Percentiles rank a stretch among this genome's conserved stretches.
phyloP scores from a whole-genome alignment of 2,329 filamentous ascomycete species.

The Aspergillus sclerotialis region DNA sequence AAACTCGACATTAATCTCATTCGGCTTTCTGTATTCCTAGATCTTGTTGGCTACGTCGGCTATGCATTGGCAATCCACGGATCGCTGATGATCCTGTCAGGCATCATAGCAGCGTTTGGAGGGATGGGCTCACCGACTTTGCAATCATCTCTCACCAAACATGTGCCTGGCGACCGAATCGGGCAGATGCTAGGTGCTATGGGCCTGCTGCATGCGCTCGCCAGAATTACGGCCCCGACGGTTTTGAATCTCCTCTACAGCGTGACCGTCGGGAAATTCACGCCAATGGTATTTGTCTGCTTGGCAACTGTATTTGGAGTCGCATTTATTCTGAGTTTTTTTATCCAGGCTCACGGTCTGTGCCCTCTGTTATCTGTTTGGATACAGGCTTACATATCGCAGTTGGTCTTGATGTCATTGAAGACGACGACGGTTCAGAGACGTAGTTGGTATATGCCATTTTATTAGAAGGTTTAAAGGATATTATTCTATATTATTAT shows the following conservation, averaged over 20 bases:
- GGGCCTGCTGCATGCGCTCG: slow-evolving; percentile 75
- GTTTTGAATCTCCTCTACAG: slow-evolving; percentile 84
- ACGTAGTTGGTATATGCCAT: too few species aligned
- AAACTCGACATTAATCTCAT: slow-evolving; percentile 70
- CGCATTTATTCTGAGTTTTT: slow-evolving; percentile 60
- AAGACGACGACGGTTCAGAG: neutral
- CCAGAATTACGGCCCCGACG: slow-evolving; percentile 70
- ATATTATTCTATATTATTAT: too few species aligned
- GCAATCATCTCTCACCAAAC: slow-evolving; percentile 80
- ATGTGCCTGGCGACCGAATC: slow-evolving; percentile 73
- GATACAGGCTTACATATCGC: neutral
- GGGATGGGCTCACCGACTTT: slow-evolving; percentile 80
- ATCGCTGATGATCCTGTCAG: slow-evolving; percentile 62
- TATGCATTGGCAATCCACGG: slow-evolving; percentile 61
- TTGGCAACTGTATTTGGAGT: slow-evolving; percentile 60
- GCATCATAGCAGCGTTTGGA: slow-evolving; percentile 67
- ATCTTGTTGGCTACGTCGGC: slow-evolving; percentile 67
- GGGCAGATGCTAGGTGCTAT: slow-evolving; percentile 85
- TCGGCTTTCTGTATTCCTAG: slow-evolving; percentile 66
- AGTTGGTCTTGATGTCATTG: slow-evolving; percentile 13
- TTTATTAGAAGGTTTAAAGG: too few species aligned
- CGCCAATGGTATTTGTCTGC: slow-evolving; percentile 77
- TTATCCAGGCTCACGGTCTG: slow-evolving; percentile 69
- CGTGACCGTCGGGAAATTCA: slow-evolving; percentile 67
- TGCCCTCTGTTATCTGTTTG: slow-evolving; percentile 19